These are phyloP conservation scores for Climacium dendroides DNA, from an alignment of 225 moss, liverwort and hornwort species.

Conservation along the genomic window DNA sequence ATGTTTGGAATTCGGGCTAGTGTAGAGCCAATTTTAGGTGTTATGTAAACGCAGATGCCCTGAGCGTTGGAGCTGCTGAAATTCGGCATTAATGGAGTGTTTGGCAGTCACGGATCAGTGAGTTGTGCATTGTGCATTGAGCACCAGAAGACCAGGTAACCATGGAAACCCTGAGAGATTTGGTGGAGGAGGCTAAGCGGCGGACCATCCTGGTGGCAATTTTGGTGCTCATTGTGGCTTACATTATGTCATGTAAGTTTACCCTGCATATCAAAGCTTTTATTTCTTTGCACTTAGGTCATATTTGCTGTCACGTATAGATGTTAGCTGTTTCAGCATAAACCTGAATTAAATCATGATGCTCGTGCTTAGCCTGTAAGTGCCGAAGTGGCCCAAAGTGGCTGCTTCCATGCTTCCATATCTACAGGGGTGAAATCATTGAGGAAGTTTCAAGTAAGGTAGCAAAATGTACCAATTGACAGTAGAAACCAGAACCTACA, in stretches of 20 bases:
- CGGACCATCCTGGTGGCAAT: conserved; percentile 67
- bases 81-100: background rate
- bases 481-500: background rate
- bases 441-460: background rate
- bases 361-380: background rate
- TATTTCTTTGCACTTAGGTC: background rate
- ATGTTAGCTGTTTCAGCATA: background rate
- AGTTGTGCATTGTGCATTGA: background rate
- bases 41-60: background rate
- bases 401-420: background rate
- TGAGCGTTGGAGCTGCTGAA: background rate
- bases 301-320: background rate
- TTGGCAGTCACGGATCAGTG: background rate
- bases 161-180: conserved; percentile 73
- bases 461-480: background rate
- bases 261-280: background rate
- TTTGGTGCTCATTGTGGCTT: conserved; percentile 58
- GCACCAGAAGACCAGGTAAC: background rate
- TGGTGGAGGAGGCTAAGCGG: conserved; percentile 80
- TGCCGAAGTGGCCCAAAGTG: background rate
- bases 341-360: background rate
- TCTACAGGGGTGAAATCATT: background rate
- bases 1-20: background rate
- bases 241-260: conserved; percentile 69
- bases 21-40: background rate